These are phyloP conservation scores for Apiotrichum domesticum DNA, from an alignment of 1,284 basidiomycete genomes.

Conservation along the genomic window DNA sequence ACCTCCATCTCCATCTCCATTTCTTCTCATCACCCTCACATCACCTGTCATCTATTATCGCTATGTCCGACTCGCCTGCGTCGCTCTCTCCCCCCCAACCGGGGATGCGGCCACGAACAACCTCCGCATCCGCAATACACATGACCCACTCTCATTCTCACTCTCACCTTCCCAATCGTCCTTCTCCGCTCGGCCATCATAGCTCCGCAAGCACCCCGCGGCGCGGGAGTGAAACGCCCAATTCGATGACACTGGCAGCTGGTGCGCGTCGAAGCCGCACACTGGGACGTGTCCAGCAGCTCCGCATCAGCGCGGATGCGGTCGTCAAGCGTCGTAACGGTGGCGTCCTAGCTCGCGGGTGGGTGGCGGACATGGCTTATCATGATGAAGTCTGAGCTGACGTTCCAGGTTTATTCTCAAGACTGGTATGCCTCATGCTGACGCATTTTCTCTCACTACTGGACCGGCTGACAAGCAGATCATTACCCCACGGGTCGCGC, in stretches of 20 bases:
- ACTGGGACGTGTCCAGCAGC: constrained; percentile 33
- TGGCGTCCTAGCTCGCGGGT: constrained; percentile 74
- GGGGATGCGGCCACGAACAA: too few relatives aligned
- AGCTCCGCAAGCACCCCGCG: neutral
- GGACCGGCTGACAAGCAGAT: constrained; percentile 49
- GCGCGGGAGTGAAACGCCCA: neutral
- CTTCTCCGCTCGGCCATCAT: neutral
- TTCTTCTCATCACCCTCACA: neutral
- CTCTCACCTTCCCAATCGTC: neutral
- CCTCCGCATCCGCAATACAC: neutral
- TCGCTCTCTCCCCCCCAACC: too few relatives aligned
- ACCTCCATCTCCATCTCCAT: neutral
- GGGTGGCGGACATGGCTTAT: constrained; percentile 11
- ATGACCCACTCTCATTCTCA: neutral
- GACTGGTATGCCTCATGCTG: constrained; percentile 52
- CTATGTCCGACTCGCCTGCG: too few relatives aligned
- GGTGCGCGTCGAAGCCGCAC: neutral
- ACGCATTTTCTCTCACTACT: neutral
- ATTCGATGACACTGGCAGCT: neutral
- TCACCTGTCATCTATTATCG: neutral
- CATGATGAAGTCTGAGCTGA: constrained; percentile 1
- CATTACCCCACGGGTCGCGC: constrained; percentile 81
- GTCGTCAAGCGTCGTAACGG: constrained; percentile 83
- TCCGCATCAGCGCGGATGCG: constrained; percentile 37
- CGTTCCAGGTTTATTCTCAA: constrained; percentile 68